Evolutionary conservation across 83 land plant genomes (phyloP), one percentile per base, ranked within the genome.

Genomic region (Thuja plicata): DNA sequence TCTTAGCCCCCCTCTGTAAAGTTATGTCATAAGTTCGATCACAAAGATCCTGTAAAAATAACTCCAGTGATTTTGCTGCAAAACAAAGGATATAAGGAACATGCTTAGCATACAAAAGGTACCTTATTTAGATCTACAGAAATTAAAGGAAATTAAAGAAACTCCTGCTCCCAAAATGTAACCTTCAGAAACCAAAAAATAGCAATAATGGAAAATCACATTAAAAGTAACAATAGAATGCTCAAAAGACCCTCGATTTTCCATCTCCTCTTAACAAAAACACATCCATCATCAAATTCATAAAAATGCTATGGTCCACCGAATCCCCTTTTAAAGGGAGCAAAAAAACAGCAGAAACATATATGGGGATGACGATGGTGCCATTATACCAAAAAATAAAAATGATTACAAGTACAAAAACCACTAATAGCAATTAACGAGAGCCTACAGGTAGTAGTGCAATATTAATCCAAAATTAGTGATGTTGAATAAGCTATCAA

Each of bases 11-110:
- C 87, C 95, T 96, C 57, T 93, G 91, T 17, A 96, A 89, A 30
- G 97, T 95, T 62, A 96, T 91, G 48, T 93, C 93, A 90, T 96
- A 96, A 34, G 97, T 96, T 52, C 95, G 92, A 86, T 96, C 96
- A 91, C 97, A 96, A 8, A 96, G 94, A 78, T 96, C 97, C 91
- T 96, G 97, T 86, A 96, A 85, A 91, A 96, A 96, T 46, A 96
- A 88, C 86, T 96, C 97, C 92, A 96, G 86, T 41, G 97, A 94
- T 91, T 96, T 96, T 52, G 97, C 98, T 96, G 94, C 90, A 92
- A 82, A 57, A 87, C 37, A 54, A 32, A 30, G 32, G 81, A 27
- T 57, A 87, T 4, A 13, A 21, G 41, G 40, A 60, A 86, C 24
- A 46, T 5, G 12, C 55, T 83, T n/a, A 83, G 85, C 85, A 46